A percentile compares a stretch with the other conserved stretches of the same genome.
phyloP scores from a whole-genome alignment of 805 yeast genomes.

The Pichia cabralensis region DNA sequence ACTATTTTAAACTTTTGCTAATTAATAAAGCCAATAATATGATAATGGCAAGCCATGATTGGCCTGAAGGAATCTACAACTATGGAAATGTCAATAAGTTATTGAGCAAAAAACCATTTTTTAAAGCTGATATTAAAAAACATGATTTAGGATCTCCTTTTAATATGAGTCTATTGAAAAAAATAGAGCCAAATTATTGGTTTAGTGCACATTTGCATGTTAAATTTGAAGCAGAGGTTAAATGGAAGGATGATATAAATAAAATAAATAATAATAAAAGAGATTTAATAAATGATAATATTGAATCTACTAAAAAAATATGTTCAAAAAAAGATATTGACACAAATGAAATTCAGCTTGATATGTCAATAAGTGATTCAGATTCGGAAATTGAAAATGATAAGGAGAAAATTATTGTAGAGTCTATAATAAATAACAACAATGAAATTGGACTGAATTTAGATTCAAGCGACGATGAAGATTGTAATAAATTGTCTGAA shows the following conservation, averaged over 20 bases:
- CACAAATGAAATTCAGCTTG: too few relatives aligned
- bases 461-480: slow-evolving; percentile 3
- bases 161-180: slow-evolving; percentile 41
- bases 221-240: slow-evolving; percentile 41
- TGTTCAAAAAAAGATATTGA: too few relatives aligned
- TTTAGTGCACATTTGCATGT: slow-evolving; percentile 86
- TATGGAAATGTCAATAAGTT: slow-evolving; percentile 49
- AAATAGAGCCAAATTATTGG: slow-evolving; percentile 65
- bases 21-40: slow-evolving; percentile 29
- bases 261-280: slow-evolving; percentile 13
- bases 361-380: background rate
- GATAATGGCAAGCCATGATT: slow-evolving; percentile 75
- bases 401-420: too few relatives aligned
- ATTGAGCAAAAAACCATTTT: slow-evolving; percentile 53
- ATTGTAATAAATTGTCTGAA: background rate
- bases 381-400: slow-evolving; percentile 11
- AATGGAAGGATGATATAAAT: background rate
- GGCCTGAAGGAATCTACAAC: slow-evolving; percentile 77
- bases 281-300: too few relatives aligned
- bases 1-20: slow-evolving; percentile 45
- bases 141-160: slow-evolving; percentile 67
- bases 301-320: too few relatives aligned
- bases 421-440: slow-evolving; percentile 9
- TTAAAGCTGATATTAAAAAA: slow-evolving; percentile 49
- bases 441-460: slow-evolving; percentile 29